A percentile compares a stretch with the other conserved stretches of the same genome.
Evolutionary conservation across 2,329 filamentous ascomycete genomes (phyloP).

Genomic region (Aspergillus nomiae): DNA sequence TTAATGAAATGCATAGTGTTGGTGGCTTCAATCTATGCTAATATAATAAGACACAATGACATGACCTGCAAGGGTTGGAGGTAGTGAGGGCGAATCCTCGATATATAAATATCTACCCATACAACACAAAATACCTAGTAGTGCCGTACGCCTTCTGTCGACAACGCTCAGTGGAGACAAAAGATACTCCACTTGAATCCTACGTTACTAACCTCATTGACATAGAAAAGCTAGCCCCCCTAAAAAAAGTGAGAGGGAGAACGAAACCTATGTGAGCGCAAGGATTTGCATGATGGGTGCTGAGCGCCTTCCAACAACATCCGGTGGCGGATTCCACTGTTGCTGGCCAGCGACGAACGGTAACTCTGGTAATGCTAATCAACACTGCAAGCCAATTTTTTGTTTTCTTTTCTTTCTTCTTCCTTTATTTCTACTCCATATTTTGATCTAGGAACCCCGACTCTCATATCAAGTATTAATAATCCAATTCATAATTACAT

Average conservation of each 20-base stretch:
- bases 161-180: slow-evolving; percentile 2
- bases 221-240: not conserved
- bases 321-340: not conserved
- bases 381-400: not conserved
- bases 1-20: slow-evolving; percentile 4
- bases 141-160: slow-evolving; percentile 1
- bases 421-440: not conserved
- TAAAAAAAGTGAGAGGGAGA: not conserved
- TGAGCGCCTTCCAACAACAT: slow-evolving; percentile 11
- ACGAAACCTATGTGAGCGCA: not conserved
- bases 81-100: not conserved
- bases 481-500: not conserved
- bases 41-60: not conserved
- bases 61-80: not conserved
- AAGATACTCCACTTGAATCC: not conserved
- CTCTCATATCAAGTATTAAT: not conserved
- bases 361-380: not conserved
- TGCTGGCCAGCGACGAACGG: not conserved
- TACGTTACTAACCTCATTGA: not conserved
- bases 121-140: not conserved
- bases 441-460: not conserved
- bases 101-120: not conserved
- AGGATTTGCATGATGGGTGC: not conserved
- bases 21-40: not conserved
- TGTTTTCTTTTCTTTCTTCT: not conserved